A percentile compares a stretch with the other conserved stretches of the same genome.
Evolutionary conservation across 2,329 filamentous ascomycete species (phyloP).

Genomic region (Endoconidiophora polonica): DNA sequence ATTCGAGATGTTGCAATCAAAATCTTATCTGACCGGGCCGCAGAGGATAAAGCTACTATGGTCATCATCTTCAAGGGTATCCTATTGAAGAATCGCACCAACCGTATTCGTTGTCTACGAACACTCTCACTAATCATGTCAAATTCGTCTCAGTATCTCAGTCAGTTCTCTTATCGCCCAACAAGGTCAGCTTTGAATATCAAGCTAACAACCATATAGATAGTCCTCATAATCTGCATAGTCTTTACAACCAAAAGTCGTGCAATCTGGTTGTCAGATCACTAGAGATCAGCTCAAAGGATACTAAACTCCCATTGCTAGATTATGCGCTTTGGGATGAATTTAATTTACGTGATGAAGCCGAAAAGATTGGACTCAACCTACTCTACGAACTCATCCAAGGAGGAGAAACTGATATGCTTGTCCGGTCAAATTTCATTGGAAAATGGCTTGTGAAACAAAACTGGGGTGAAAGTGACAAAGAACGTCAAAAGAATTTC

Average conservation of each 20-base stretch:
- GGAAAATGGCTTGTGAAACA: constrained; percentile 61
- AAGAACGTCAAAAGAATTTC: constrained; percentile 38
- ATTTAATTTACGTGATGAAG: constrained; percentile 43
- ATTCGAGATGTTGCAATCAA: constrained; percentile 52
- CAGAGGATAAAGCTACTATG: constrained; percentile 40
- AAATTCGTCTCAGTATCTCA: constrained; percentile 18
- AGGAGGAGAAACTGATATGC: constrained; percentile 33
- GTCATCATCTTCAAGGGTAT: constrained; percentile 39
- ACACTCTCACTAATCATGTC: constrained; percentile 38
- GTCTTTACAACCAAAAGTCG: constrained; percentile 32
- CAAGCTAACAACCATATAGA: constrained; percentile 17
- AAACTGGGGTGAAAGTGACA: constrained; percentile 43
- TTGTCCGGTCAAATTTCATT: constrained; percentile 49
- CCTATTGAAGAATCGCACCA: constrained; percentile 39
- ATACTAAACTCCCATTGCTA: too few species aligned
- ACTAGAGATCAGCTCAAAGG: too few species aligned
- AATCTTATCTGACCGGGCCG: constrained; percentile 37
- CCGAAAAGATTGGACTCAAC: constrained; percentile 43
- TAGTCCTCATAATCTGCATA: constrained; percentile 21
- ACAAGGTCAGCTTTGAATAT: neutral
- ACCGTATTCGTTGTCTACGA: constrained; percentile 38
- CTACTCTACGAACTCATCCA: constrained; percentile 42
- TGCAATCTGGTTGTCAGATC: constrained; percentile 15
- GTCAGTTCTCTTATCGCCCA: neutral
- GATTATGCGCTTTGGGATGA: constrained; percentile 33